phyloP scores from a whole-genome alignment of 441 rosid genomes.

The Pelargonium fulgidum region DNA sequence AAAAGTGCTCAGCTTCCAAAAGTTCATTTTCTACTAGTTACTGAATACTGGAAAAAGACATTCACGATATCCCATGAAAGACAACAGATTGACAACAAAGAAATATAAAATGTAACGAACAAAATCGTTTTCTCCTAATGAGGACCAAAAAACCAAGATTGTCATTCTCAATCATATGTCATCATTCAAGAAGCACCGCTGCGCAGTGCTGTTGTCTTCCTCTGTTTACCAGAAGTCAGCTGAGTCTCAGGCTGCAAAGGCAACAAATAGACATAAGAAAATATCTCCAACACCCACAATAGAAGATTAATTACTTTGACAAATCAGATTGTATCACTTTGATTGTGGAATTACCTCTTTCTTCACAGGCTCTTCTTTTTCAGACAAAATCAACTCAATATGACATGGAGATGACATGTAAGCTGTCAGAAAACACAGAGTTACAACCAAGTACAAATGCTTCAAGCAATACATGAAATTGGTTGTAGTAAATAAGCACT shows the following conservation, averaged over 20 bases:
- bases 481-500: conserved; percentile 18
- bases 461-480: neutral
- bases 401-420: conserved; percentile 98
- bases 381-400: conserved; percentile 77
- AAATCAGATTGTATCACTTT: neutral
- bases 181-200: conserved; percentile 25
- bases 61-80: no score
- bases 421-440: conserved; percentile 35
- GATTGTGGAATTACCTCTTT: conserved; percentile 54
- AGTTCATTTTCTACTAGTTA: no score
- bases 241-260: conserved; percentile 54
- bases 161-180: neutral
- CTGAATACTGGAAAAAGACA: no score
- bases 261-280: neutral
- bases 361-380: conserved; percentile 89
- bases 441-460: neutral
- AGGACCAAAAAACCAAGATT: no score
- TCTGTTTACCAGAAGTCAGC: conserved; percentile 51
- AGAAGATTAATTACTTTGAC: conserved; percentile 16
- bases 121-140: neutral
- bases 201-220: conserved; percentile 34
- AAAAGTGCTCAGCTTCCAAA: no score
- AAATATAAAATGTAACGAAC: neutral
- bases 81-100: no score
- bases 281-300: no score